A percentile compares a stretch with the other conserved stretches of the same genome.
phyloP scores from a whole-genome alignment of 345 rosid species.

The Populus pruinosa region DNA sequence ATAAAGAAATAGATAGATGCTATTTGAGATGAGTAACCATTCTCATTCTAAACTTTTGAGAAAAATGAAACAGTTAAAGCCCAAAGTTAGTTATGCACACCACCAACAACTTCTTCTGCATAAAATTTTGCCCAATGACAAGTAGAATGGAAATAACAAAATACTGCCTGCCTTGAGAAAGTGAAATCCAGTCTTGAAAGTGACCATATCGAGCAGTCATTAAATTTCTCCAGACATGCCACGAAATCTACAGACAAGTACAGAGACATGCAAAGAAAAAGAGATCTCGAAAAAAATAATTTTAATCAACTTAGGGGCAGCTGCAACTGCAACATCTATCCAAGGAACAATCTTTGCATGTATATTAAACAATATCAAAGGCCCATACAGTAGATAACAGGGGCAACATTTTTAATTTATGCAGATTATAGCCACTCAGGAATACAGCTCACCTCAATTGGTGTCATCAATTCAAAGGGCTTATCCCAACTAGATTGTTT shows the following conservation, averaged over 20 bases:
- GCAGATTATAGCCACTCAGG: background rate
- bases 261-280: constrained; percentile 43
- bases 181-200: constrained; percentile 47
- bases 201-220: constrained; percentile 41
- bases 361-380: constrained; percentile 4
- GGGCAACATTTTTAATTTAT: constrained; percentile 2
- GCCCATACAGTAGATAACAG: background rate
- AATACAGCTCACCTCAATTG: constrained; percentile 73
- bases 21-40: background rate
- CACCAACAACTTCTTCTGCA: constrained; percentile 10
- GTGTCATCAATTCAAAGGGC: constrained; percentile 91
- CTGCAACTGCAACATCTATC: constrained; percentile 27
- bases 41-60: constrained; percentile 11
- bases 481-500: constrained; percentile 98
- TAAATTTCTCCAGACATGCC: constrained; percentile 50
- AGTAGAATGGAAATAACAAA: constrained; percentile 31
- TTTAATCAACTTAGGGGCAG: constrained; percentile 22
- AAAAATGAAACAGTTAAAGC: background rate
- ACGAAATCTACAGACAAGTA: constrained; percentile 45
- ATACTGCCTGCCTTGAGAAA: constrained; percentile 41
- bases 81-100: background rate
- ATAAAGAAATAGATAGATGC: background rate
- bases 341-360: constrained; percentile 12
- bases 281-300: constrained; percentile 33
- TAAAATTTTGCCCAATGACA: constrained; percentile 12